Conservation (phyloP, 768 basidiomycete genomes). For the Collybia nuda region DNA sequence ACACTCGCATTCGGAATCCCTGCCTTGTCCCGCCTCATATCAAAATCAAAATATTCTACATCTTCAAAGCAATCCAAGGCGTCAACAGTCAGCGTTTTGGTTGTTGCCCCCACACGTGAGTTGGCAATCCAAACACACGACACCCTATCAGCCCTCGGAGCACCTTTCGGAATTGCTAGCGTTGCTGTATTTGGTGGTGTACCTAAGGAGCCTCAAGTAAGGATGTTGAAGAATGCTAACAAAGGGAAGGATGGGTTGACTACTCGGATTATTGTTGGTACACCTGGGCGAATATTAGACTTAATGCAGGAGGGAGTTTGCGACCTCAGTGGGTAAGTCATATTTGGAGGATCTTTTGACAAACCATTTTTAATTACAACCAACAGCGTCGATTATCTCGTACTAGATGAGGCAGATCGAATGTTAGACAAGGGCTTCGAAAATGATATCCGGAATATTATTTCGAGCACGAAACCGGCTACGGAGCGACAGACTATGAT, state of each 20-base stretch:
- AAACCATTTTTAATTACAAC: constrained; percentile 6
- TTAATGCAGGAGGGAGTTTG: constrained; percentile 85
- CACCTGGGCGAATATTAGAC: constrained; percentile 92
- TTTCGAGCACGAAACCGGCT: constrained; percentile 67
- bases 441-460: constrained; percentile 93
- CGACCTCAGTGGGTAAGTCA: constrained; percentile 71
- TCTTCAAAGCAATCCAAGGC: constrained; percentile 23
- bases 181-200: constrained; percentile 97
- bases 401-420: constrained; percentile 96
- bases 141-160: constrained; percentile 71
- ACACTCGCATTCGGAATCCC: constrained; percentile 96
- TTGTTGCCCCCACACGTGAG: constrained; percentile 94
- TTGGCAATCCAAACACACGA: constrained; percentile 95
- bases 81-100: constrained; percentile 60
- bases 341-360: neutral
- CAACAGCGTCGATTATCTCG: constrained; percentile 81
- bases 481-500: constrained; percentile 87
- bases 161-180: constrained; percentile 71
- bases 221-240: constrained; percentile 56
- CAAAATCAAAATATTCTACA: constrained; percentile 23
- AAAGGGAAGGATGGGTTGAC: constrained; percentile 46
- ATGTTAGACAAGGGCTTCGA: constrained; percentile 99
- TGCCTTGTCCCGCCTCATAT: constrained; percentile 68
- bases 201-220: constrained; percentile 80
- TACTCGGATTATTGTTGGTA: constrained; percentile 88